Base-by-base conservation (phyloP, 208 protist genomes). In the Wallacemonas sp. region DNA sequence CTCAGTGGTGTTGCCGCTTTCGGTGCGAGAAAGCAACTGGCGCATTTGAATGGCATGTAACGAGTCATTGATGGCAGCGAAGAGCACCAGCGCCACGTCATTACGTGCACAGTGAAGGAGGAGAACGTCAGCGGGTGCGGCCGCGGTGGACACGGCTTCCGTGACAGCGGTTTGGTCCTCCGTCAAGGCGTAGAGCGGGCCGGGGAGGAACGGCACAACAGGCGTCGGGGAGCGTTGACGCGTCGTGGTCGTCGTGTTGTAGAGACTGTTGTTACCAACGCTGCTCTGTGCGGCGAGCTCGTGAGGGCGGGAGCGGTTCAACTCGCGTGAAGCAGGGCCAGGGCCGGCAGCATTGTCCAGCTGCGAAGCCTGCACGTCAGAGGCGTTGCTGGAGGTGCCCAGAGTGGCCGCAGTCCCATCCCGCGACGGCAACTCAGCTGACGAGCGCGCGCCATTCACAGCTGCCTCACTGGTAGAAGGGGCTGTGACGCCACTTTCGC, bases 1-100 rank as follows among this genome's bases (percentile, higher is more conserved):
- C 45, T n/a, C 26, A 47, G 5, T 22, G 14, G 34, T 3, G 11
- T 62, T 45, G 12, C 4, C 11, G 21, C 46, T 54, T 9, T 30
- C 22, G 21, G 4, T 11, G 6, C 24, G 24, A 3, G 46, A 3
- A 19, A 36, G 36, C 11, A 85, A 58, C 31, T 78, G 74, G n/a
- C 77, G 75, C 46, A 79, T 64, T 54, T 91, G 79, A 12, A 84
- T 75, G 55, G 85, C 79, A 44, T 73, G 78, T 34, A 91, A 38
- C 6, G 77, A 60, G 27, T 86, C 81, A 67, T 91, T 91, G 0
- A 91, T 36, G n/a, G 55, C 63, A 14, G 76, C 84, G 1, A 91
- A 62, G 30, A 84, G 55, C 19, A 82, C 70, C 58, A 79, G 15
- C 0, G 69, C 75, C 0, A 88, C 62, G 4, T 56, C 14, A 1